Evolutionary conservation across 306 rosid species (phyloP).

Genomic region (Carpinus viminea): DNA sequence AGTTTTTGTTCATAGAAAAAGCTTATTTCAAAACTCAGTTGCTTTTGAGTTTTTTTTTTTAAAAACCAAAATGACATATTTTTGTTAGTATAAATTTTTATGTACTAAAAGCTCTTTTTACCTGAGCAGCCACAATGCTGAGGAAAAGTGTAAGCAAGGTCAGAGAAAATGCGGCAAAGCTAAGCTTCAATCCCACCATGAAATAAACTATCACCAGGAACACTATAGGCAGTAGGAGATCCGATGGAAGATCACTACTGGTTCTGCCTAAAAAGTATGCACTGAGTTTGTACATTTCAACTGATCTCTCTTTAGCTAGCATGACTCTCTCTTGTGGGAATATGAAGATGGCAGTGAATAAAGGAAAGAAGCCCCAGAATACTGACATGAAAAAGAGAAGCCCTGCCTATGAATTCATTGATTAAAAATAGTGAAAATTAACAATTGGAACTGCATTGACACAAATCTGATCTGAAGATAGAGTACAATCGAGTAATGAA

Average conservation of each 20-base stretch:
- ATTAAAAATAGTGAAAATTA: not conserved
- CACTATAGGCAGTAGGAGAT: not conserved
- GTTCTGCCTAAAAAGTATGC: slow-evolving; percentile 5
- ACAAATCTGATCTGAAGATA: not conserved
- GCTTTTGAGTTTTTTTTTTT: too few relatives aligned
- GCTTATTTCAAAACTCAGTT: too few relatives aligned
- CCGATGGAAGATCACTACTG: slow-evolving; percentile 7
- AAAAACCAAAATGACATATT: too few relatives aligned
- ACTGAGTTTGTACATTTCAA: not conserved
- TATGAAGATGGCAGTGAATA: not conserved
- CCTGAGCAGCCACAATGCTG: not conserved
- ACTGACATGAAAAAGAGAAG: not conserved
- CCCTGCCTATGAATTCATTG: not conserved
- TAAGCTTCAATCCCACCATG: not conserved
- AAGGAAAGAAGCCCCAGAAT: slow-evolving; percentile 9
- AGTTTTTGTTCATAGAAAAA: too few relatives aligned
- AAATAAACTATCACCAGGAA: not conserved
- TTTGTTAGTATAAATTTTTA: too few relatives aligned
- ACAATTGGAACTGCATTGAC: not conserved
- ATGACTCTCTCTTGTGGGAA: slow-evolving; percentile 8
- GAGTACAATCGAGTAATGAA: not conserved
- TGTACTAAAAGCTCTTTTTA: not conserved
- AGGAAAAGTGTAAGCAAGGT: slow-evolving; percentile 4
- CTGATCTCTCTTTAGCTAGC: slow-evolving; percentile 1
- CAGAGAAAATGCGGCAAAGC: not conserved